A percentile compares a stretch with the other conserved stretches of the same genome.
Conservation (phyloP, 176 grass and related monocot genomes). For the Cenchrus americanus region DNA sequence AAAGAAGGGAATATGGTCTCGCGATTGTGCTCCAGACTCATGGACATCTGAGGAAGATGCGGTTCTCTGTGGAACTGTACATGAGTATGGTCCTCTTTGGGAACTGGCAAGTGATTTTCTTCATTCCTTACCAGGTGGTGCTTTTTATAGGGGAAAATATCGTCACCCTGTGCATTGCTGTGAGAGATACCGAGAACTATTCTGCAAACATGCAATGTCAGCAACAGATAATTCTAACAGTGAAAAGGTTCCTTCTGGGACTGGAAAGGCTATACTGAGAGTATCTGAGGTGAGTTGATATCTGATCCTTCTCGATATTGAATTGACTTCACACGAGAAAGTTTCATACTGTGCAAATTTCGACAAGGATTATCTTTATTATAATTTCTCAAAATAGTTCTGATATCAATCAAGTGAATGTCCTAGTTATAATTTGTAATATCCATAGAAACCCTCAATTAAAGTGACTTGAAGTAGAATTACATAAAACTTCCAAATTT, state of each 20-base stretch:
- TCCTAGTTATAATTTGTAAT: not conserved
- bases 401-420: conserved; percentile 17
- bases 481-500: not conserved
- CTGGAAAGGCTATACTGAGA: conserved; percentile 91
- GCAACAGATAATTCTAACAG: conserved; percentile 67
- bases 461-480: conserved; percentile 12
- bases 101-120: conserved; percentile 80
- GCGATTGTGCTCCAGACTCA: conserved; percentile 67
- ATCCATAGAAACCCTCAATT: conserved; percentile 9
- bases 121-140: conserved; percentile 62
- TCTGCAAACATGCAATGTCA: conserved; percentile 89
- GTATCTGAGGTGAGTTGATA: conserved; percentile 75
- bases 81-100: conserved; percentile 90
- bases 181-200: conserved; percentile 93
- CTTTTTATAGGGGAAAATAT: conserved; percentile 75
- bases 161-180: conserved; percentile 93
- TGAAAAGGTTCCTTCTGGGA: conserved; percentile 76
- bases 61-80: conserved; percentile 73
- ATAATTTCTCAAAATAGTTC: conserved; percentile 22
- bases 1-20: conserved; percentile 83
- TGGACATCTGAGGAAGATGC: conserved; percentile 95
- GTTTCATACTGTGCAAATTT: not conserved
- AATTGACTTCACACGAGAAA: conserved; percentile 19
- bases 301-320: conserved; percentile 19
- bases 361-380: not conserved